phyloP scores from a whole-genome alignment of 2,329 filamentous ascomycete species.

The Neopestalotiopsis clavispora region DNA sequence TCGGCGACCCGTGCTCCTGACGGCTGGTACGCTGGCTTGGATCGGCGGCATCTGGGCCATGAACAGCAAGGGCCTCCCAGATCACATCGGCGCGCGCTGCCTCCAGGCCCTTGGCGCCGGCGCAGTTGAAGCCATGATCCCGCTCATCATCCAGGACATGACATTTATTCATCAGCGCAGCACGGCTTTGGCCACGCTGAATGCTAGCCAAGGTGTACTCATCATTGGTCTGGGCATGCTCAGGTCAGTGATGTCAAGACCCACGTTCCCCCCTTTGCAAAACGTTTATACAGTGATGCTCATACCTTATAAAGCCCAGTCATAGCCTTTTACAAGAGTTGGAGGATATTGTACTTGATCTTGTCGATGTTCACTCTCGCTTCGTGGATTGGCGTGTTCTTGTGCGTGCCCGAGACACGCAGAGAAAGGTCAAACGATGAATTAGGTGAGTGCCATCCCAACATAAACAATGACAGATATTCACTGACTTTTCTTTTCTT shows the following conservation, averaged over 20 bases:
- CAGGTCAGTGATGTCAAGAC: neutral
- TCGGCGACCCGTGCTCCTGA: constrained; percentile 40
- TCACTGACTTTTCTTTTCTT: neutral
- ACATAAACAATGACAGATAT: accelerated
- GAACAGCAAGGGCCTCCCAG: constrained; percentile 33
- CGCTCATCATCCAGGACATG: constrained; percentile 44
- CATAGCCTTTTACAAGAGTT: constrained; percentile 35
- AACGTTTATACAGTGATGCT: neutral
- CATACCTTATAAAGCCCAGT: constrained; percentile 28
- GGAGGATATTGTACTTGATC: constrained; percentile 42
- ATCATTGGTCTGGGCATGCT: constrained; percentile 32
- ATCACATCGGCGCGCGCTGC: constrained; percentile 38
- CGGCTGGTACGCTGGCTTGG: constrained; percentile 38
- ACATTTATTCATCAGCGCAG: constrained; percentile 44
- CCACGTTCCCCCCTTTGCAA: neutral
- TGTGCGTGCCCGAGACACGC: constrained; percentile 40
- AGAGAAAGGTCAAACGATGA: constrained; percentile 36
- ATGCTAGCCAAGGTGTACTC: constrained; percentile 36
- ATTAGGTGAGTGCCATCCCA: constrained; percentile 27
- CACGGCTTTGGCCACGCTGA: constrained; percentile 36
- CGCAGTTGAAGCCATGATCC: constrained; percentile 40
- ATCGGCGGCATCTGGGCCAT: constrained; percentile 42
- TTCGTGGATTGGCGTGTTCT: constrained; percentile 39
- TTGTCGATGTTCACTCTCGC: constrained; percentile 35
- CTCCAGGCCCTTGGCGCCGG: constrained; percentile 42